Base-by-base conservation (phyloP, 2,329 filamentous ascomycete species). In the Paecilomyces dactylethromorphus region DNA sequence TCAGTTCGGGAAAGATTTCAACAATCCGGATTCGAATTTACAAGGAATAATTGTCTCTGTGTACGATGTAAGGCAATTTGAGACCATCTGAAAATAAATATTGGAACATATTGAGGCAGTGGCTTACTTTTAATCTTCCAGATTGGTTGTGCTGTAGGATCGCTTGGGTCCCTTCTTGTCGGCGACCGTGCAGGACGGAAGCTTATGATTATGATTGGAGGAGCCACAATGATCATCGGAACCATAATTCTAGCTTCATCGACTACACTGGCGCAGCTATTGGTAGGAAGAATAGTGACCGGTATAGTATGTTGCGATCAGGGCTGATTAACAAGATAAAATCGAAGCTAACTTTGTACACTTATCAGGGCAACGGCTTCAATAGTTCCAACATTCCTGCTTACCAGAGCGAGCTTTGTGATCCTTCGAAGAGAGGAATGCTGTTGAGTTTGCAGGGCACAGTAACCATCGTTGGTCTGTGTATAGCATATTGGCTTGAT, bases 401-500 rank as follows among this genome's bases (percentile, higher is more conserved):
- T 1, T 75, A 69, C 51, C 71, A 74, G 56, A 69, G 68, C 3
- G 72, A 75, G 55, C 55, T 60, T 2, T 65, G 65, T 54, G 63
- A 65, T 1, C 68, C 70, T 0, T 64, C 66, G 0, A 54, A 62
- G 1, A 65, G 69, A 13, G 69, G 69, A 18, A 62, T 64, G 0
- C 52, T 69, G 18, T 54, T 72, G 13, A 68, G 64, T 3, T 51
- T 68, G 3, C 67, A 69, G 55, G 68, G 68, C 1, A 68, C 66
- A 0, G 59, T 69, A 3, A 70, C 65, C 0, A 70, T 70, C 21
- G 68, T 81, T 6, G 78, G 78, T 0, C 71, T 80, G 12, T 76
- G 76, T 55, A 74, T 81, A n/a, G 77, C 77, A 6, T 81, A 79
- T 63, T 82, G 79, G 79, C 71, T 81, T 57, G 76, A 77, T 49